Conservation (phyloP, 345 rosid species). For the Combretum micranthum region DNA sequence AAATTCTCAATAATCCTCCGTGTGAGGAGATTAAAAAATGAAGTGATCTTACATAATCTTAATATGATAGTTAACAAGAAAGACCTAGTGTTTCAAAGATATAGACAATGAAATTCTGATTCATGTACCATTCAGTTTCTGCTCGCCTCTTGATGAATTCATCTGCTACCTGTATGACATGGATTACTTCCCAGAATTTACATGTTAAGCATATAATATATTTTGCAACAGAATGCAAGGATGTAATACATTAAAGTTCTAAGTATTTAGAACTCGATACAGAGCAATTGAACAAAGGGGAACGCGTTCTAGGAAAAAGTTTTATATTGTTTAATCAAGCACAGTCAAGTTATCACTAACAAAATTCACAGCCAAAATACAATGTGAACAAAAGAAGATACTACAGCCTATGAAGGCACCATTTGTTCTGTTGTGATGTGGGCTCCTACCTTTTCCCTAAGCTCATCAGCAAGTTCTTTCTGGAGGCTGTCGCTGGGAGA, state of each 20-base stretch:
- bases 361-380: neutral
- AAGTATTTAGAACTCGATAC: neutral
- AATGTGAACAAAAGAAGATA: neutral
- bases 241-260: neutral
- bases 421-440: neutral
- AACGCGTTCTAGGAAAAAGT: too few relatives aligned
- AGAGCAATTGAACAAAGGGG: neutral
- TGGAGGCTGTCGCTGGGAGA: constrained; percentile 44
- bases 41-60: too few relatives aligned
- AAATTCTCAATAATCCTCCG: too few relatives aligned
- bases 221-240: neutral
- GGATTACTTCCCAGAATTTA: constrained; percentile 1
- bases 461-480: constrained; percentile 60
- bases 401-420: neutral
- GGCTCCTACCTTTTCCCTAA: constrained; percentile 40
- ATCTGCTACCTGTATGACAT: constrained; percentile 47
- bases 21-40: too few relatives aligned
- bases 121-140: constrained; percentile 56
- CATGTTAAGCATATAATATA: neutral
- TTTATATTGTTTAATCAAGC: too few relatives aligned
- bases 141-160: constrained; percentile 58
- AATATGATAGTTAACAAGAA: too few relatives aligned
- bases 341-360: too few relatives aligned
- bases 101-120: constrained; percentile 6
- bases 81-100: neutral